Evolutionary conservation across 495 filamentous ascomycete species (phyloP), one percentile per base, ranked within the genome.

Genomic region (Hypoxylon crocopeplum): DNA sequence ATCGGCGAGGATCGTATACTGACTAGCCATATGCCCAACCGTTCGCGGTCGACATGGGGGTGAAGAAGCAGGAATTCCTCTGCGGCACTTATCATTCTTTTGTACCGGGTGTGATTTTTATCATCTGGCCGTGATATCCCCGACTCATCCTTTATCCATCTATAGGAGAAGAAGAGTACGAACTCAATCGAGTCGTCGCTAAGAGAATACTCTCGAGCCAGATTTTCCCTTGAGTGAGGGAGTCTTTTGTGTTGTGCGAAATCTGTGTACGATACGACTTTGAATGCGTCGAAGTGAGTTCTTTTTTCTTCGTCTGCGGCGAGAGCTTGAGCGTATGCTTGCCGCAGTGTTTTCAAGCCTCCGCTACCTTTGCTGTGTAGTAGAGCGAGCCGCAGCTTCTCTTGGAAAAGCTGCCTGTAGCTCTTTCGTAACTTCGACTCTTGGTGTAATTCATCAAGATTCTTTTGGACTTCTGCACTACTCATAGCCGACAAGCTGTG

Each of bases 401-500:
- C 69, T 22, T 74, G 71, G 21, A 71, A 68, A 1, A 74, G 46
- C 55, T 72, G 55, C 2, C 71, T 62, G 37, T 74, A 74, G 1
- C 42, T 47, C 39, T 68, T 72, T 10, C 70, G 56, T 15, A 72
- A 21, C 10, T 41, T 25, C 2, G 70, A 56, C 19, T 64, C 69
- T n/a, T n/a, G n/a, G n/a, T n/a, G n/a, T n/a, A n/a, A n/a, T n/a
- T n/a, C n/a, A n/a, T n/a, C n/a, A n/a, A n/a, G n/a, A n/a, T n/a
- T n/a, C 13, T 10, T 13, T 7, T 19, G 27, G 36, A 34, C 16
- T 7, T 27, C 44, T 10, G 48, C 37, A 19, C 40, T 13, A 34
- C 38, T 34, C 13, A 51, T 7, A 22, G 41, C n/a, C 19, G 16
- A 24, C 15, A 52, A 20, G 24, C 42, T 33, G 20, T 48, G 44